A percentile compares a stretch with the other conserved stretches of the same genome.
Evolutionary conservation across 164 flowering plant species (phyloP).

Genomic region (Paratinospora sagittata): DNA sequence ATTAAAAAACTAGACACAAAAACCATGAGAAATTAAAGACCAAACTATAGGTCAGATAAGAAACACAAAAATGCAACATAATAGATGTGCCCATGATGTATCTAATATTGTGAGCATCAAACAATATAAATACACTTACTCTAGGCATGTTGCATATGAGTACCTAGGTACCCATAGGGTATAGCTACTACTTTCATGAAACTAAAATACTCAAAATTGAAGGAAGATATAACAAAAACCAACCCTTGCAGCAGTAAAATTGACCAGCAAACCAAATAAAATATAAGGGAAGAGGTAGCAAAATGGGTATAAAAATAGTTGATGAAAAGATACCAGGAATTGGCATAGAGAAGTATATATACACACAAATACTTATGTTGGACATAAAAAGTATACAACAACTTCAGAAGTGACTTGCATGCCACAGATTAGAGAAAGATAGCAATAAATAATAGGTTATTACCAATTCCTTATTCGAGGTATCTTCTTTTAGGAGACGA

Average conservation of each 20-base stretch:
- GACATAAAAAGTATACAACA: neutral
- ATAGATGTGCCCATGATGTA: neutral
- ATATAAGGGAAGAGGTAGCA: neutral
- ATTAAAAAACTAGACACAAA: too few species aligned
- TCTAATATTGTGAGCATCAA: too few species aligned
- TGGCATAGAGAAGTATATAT: neutral
- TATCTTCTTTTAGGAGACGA: conserved; percentile 68
- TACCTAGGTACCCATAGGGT: neutral
- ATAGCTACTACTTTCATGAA: too few species aligned
- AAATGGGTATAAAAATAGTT: neutral
- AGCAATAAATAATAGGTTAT: neutral
- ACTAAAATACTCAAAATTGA: too few species aligned
- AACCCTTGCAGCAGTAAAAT: neutral
- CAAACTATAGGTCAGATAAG: neutral
- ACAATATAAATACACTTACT: neutral
- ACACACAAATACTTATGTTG: neutral
- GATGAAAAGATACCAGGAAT: neutral
- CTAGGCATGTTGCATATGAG: neutral
- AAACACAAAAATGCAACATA: neutral
- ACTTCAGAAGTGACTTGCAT: neutral
- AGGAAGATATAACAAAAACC: neutral
- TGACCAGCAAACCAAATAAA: neutral
- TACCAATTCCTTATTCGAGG: conserved; percentile 42
- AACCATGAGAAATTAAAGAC: too few species aligned
- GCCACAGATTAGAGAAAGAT: neutral